A percentile compares a stretch with the other conserved stretches of the same genome.
These are phyloP conservation scores for Bruguiera hainesii DNA, from an alignment of 441 rosid species.

Conservation along the genomic window DNA sequence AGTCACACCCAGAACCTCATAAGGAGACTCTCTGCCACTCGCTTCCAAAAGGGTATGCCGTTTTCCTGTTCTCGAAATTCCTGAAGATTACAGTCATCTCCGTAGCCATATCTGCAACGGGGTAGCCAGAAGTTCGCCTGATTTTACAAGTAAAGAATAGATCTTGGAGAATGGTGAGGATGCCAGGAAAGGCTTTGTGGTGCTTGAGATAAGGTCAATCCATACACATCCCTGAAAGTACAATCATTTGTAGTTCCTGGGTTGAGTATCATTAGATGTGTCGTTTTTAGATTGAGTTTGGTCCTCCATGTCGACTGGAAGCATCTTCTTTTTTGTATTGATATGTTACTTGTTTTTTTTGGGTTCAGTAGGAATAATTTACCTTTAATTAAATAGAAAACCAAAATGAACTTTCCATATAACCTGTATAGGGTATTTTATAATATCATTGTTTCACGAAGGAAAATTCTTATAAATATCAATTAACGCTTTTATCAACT, in stretches of 20 bases:
- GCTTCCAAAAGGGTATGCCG: constrained; percentile 39
- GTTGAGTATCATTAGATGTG: no score
- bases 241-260: not conserved
- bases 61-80: constrained; percentile 30
- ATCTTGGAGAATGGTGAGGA: constrained; percentile 39
- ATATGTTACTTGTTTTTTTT: no score
- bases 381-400: no score
- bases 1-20: constrained; percentile 77
- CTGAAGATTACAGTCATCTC: constrained; percentile 22
- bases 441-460: no score
- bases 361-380: no score
- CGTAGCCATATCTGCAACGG: constrained; percentile 31
- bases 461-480: no score
- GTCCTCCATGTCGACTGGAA: no score
- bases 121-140: constrained; percentile 31
- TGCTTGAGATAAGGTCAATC: constrained; percentile 27
- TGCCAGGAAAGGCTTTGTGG: constrained; percentile 17
- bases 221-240: constrained; percentile 38
- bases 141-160: constrained; percentile 27
- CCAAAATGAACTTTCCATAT: no score
- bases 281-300: no score
- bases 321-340: no score
- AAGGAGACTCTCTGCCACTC: constrained; percentile 69
- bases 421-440: no score
- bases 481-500: no score